Evolutionary conservation across 371 early-diverging fungal species (phyloP).

Genomic region (Umbelopsis sp.): DNA sequence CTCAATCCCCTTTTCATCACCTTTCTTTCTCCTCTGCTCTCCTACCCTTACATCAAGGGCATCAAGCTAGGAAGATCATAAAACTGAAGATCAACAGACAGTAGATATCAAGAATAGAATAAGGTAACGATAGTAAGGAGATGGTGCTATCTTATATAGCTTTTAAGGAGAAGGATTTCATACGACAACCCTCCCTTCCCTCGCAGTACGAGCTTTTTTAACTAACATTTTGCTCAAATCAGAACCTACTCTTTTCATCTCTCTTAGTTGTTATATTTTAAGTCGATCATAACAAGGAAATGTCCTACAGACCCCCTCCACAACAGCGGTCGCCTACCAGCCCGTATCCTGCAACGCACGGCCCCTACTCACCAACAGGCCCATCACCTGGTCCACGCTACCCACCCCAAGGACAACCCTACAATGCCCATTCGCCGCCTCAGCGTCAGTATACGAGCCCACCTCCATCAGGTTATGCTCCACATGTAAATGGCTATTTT

Average conservation of each 20-base stretch:
- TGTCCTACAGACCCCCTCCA: constrained; percentile 10
- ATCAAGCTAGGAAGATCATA: background rate
- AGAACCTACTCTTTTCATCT: background rate
- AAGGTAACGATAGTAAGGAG: background rate
- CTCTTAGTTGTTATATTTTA: background rate
- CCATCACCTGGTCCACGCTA: constrained; percentile 5
- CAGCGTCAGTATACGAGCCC: constrained; percentile 3
- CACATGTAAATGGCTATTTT: constrained; percentile 11
- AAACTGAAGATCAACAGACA: background rate
- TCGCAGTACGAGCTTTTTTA: background rate
- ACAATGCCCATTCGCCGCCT: constrained; percentile 7
- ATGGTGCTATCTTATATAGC: too few species aligned
- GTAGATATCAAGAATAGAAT: background rate
- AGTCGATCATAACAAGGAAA: background rate
- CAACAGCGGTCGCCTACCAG: constrained; percentile 13
- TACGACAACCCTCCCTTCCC: too few species aligned
- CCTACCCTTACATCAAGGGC: background rate
- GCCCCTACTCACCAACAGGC: constrained; percentile 9
- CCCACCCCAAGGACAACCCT: constrained; percentile 6
- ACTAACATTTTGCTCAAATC: background rate
- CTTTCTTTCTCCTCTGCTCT: constrained; percentile 12
- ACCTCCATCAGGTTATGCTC: background rate
- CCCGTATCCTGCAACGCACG: constrained; percentile 8
- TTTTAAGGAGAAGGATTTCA: too few species aligned
- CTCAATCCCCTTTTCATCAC: background rate